Base-by-base conservation (phyloP, 1,284 basidiomycete genomes). In the Pascua sp. region DNA sequence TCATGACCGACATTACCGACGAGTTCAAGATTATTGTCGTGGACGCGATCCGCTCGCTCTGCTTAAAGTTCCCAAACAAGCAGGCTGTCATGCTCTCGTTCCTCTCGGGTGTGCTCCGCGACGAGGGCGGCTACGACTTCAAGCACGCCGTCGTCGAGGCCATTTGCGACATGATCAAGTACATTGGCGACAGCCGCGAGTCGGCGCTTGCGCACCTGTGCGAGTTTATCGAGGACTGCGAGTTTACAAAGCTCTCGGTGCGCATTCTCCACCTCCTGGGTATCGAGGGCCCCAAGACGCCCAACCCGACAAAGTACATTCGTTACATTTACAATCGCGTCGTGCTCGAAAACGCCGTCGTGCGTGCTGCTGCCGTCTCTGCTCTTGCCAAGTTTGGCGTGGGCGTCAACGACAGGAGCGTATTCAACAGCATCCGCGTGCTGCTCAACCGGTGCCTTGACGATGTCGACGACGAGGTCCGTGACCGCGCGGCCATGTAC, bases 11-110 rank as follows among this genome's bases (percentile, higher is more conserved):
- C 78, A 98, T 99, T 78, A 95, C 91, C 66, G 96, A 99, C 78
- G 96, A 98, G 79, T 99, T 99, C 85, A 98, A 98, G 82, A 93
- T 98, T 72, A 96, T 98, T 78, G 96, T 99, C 54, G 95, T 99
- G 62, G 93, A 98, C 64, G 96, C 96, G 51, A 96, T 98, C 72
- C 90, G 96, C 55, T 93, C 94, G 15, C 85, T 99, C 46, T 98
- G 94, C 79, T 86, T 99, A 80, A 98, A 99, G 79, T 98, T 99
- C 84, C 96, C 96, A 1, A 80, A 87, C 48, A 98, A 99, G 81
- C 93, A 99, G 76, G 88, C 86, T 16, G 86, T 90, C 53, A 95
- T 96, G 92, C 86, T 97, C 54, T 85, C 88, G 3, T 97, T 97
- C 86, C 83, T 97, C 39, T 92, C 91, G 48, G 91, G 92, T 48